These are phyloP conservation scores for Entomortierella beljakovae DNA, from an alignment of 192 early-diverging fungal genomes.

Conservation along the genomic window DNA sequence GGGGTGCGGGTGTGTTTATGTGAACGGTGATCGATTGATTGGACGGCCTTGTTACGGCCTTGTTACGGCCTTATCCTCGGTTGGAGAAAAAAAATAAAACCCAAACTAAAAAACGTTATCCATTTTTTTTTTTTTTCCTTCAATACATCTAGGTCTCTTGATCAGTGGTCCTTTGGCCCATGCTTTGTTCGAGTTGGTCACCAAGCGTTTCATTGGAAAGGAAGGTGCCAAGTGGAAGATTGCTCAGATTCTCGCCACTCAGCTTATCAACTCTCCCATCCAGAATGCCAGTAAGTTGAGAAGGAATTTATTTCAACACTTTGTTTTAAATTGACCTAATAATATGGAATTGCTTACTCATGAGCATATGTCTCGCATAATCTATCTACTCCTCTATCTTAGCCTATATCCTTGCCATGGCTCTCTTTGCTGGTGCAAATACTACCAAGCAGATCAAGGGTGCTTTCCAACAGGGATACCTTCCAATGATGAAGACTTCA, in stretches of 20 bases:
- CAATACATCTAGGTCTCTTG: constrained; percentile 66
- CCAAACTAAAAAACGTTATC: not conserved
- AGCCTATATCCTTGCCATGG: constrained; percentile 89
- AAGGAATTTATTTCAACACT: too few species aligned
- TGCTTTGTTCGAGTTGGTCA: constrained; percentile 79
- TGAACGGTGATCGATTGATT: too few species aligned
- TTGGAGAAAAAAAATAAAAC: not conserved
- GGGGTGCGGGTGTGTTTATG: too few species aligned
- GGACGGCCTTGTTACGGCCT: too few species aligned
- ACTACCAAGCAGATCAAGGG: constrained; percentile 59
- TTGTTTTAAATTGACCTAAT: too few species aligned
- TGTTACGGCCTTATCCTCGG: too few species aligned
- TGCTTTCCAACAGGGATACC: constrained; percentile 69
- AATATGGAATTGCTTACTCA: too few species aligned
- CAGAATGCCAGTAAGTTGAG: constrained; percentile 77
- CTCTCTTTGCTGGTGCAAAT: constrained; percentile 81
- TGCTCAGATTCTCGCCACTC: constrained; percentile 77
- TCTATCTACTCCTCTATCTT: not conserved
- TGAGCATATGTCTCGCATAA: too few species aligned
- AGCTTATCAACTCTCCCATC: constrained; percentile 87
- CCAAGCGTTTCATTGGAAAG: constrained; percentile 78
- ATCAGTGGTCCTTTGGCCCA: constrained; percentile 89
- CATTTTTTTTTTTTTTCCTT: constrained; percentile 19
- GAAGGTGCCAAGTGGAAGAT: constrained; percentile 73
- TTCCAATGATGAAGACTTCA: constrained; percentile 84